phyloP scores from a whole-genome alignment of 1,139 yeast genomes.

The Zygosaccharomyces pseudobailii region DNA sequence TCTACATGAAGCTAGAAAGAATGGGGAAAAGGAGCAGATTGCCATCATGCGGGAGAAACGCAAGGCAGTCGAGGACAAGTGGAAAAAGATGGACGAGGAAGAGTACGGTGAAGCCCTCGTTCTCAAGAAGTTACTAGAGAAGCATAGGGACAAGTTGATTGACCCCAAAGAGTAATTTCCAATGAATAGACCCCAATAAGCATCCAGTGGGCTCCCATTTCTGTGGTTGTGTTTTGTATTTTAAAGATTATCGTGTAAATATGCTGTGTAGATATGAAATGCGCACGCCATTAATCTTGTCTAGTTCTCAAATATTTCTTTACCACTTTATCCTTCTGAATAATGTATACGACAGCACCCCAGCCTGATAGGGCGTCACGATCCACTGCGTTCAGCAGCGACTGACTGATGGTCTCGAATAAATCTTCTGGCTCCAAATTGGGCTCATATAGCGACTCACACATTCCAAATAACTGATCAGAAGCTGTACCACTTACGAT shows the following conservation, averaged over 20 bases:
- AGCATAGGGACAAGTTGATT: constrained; percentile 28
- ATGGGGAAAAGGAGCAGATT: constrained; percentile 61
- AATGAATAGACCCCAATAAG: too few species aligned
- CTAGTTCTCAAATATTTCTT: constrained; percentile 87
- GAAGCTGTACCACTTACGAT: constrained; percentile 96
- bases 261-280: constrained; percentile 3
- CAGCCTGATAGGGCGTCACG: constrained; percentile 97
- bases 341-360: constrained; percentile 94
- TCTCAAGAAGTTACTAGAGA: constrained; percentile 60
- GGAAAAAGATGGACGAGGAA: constrained; percentile 67
- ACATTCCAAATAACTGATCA: constrained; percentile 97
- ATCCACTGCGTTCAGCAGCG: constrained; percentile 89
- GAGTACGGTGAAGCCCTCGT: constrained; percentile 73
- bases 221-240: background rate
- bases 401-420: constrained; percentile 94
- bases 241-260: constrained; percentile 4
- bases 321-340: constrained; percentile 87
- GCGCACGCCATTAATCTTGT: constrained; percentile 55
- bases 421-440: constrained; percentile 89
- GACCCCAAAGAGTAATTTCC: background rate
- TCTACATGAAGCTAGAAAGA: constrained; percentile 70
- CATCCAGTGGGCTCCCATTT: background rate
- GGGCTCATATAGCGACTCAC: constrained; percentile 96
- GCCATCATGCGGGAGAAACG: constrained; percentile 53
- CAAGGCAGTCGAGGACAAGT: constrained; percentile 48